phyloP scores from a whole-genome alignment of 2,329 filamentous ascomycete species.

The Cladophialophora carrionii region DNA sequence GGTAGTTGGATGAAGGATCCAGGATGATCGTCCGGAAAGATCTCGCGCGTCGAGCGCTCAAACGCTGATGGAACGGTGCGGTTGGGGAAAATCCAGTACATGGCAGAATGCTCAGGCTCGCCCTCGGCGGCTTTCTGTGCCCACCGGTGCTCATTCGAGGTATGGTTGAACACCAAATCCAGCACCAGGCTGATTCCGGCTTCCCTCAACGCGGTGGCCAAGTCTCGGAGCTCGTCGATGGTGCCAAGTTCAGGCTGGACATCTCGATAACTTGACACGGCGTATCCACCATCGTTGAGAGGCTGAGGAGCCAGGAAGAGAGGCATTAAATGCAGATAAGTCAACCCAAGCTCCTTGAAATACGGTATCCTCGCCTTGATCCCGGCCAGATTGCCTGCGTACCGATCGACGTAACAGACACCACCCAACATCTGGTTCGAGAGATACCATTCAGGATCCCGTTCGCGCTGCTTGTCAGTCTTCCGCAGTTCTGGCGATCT shows the following conservation, averaged over 20 bases:
- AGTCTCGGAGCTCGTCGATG: slow-evolving; percentile 33
- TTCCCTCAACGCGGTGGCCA: slow-evolving; percentile 35
- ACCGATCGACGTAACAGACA: slow-evolving; percentile 37
- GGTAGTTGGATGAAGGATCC: slow-evolving; percentile 38
- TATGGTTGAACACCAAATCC: slow-evolving; percentile 38
- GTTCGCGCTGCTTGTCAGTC: slow-evolving; percentile 33
- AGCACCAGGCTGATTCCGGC: slow-evolving; percentile 36
- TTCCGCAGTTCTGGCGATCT: slow-evolving; percentile 30
- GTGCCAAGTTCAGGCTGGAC: slow-evolving; percentile 32
- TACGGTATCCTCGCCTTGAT: slow-evolving; percentile 36
- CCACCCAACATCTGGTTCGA: slow-evolving; percentile 37
- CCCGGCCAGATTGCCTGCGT: slow-evolving; percentile 33
- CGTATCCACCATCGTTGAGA: slow-evolving; percentile 37
- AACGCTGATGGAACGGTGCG: slow-evolving; percentile 36
- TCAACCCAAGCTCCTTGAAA: slow-evolving; percentile 38
- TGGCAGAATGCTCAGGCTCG: slow-evolving; percentile 36
- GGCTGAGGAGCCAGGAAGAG: slow-evolving; percentile 35
- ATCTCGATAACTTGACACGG: slow-evolving; percentile 37
- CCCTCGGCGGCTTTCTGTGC: slow-evolving; percentile 35
- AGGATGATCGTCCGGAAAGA: slow-evolving; percentile 37
- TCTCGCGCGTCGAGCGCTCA: slow-evolving; percentile 34
- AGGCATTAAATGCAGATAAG: slow-evolving; percentile 37
- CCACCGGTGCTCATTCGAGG: slow-evolving; percentile 37
- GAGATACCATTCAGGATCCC: slow-evolving; percentile 37
- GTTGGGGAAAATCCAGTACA: slow-evolving; percentile 38